Evolutionary conservation across 768 basidiomycete genomes (phyloP).

Genomic region (Candolleomyces aberdarensis): DNA sequence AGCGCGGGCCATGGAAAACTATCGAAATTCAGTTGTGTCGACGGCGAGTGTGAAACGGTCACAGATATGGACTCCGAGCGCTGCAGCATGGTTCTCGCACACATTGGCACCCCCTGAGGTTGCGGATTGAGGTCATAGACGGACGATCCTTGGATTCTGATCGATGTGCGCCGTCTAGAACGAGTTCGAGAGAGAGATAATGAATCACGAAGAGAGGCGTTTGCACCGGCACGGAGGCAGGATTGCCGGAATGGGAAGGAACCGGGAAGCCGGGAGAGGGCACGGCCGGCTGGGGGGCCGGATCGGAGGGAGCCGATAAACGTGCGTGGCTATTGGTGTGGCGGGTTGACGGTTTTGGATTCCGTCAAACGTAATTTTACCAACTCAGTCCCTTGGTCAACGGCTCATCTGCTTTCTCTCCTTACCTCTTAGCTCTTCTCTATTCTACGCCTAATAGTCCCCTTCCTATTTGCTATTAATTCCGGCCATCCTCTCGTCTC

Average conservation of each 20-base stretch:
- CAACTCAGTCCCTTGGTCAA: background rate
- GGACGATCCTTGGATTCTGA: background rate
- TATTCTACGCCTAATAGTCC: constrained; percentile 7
- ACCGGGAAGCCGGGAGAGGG: background rate
- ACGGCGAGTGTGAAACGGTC: background rate
- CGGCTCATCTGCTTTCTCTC: constrained; percentile 23
- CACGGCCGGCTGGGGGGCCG: constrained; percentile 1
- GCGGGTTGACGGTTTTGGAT: constrained; percentile 18
- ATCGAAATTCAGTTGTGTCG: background rate
- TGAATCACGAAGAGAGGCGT: background rate
- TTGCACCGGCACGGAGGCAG: constrained; percentile 1
- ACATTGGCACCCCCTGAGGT: background rate
- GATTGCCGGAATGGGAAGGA: constrained; percentile 8
- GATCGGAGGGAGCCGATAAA: constrained; percentile 40
- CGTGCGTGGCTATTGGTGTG: constrained; percentile 45
- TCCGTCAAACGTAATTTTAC: constrained; percentile 32
- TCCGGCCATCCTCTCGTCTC: constrained; percentile 3
- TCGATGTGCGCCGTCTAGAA: background rate
- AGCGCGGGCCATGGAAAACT: background rate
- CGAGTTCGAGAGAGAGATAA: background rate
- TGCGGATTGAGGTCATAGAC: background rate
- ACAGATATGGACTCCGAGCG: background rate
- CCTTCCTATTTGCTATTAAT: constrained; percentile 15
- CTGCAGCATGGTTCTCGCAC: background rate
- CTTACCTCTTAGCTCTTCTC: constrained; percentile 12